Base-by-base conservation (phyloP, 2,329 filamentous ascomycete species). In the Penicillium paneum region DNA sequence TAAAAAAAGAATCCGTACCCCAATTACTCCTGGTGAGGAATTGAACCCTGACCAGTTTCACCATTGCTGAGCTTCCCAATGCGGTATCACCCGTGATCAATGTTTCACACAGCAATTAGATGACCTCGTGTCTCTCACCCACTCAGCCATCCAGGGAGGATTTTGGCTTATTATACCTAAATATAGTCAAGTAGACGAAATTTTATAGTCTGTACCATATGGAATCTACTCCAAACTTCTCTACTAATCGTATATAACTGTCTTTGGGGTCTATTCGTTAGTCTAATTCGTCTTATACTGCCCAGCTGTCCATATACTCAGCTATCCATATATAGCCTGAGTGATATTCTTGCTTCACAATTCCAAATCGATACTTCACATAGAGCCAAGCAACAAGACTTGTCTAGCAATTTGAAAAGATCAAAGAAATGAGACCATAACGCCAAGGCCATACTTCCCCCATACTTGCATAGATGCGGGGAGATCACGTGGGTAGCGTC, bases 401-500 rank as follows among this genome's bases (percentile, higher is more conserved):
- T 17, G 17, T 13, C 6, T 8, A 39, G 17, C 5, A 5, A 29
- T 39, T 2, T 21, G 5, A 15, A 43, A 49, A 8, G 45, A 10
- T 29, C 8, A 31, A 49, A 19, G 11, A 31, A 28, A 40, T 28
- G 2, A 38, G n/a, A 31, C 19, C 17, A 32, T 34, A 47, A 46
- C 5, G 12, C 24, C 24, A 36, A n/a, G 8, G 40, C 32, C 8
- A 39, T 42, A 31, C 21, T n/a, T 24, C 41, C 28, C 28, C 47
- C 26, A 54, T 47, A 32, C 21, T 32, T 32, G 8, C 46, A 36
- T 21, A 34, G 19, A 60, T 62, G 59, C 58, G 61, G 60, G 61
- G 58, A 50, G 49, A 52, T 64, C 63, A 64, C 61, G 60, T 64
- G 63, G 50, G 40, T 56, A 51, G 26, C 53, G 11, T 58, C 62